Evolutionary conservation across 768 basidiomycete species (phyloP).

Genomic region (Podaxis pistillaris): DNA sequence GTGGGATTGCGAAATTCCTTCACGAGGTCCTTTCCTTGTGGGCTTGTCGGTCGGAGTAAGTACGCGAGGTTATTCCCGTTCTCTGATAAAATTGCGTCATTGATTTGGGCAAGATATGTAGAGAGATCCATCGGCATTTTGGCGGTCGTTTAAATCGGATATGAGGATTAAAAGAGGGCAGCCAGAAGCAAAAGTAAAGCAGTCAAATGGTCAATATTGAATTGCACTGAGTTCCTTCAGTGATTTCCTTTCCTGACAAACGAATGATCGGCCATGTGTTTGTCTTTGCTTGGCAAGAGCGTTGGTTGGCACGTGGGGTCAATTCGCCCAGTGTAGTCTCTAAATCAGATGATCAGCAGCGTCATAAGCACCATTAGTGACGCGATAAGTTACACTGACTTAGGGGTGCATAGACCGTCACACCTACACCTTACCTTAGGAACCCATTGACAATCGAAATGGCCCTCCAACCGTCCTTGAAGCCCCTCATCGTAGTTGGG

Average conservation of each 20-base stretch:
- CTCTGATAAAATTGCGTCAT: constrained; percentile 57
- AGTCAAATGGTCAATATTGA: neutral
- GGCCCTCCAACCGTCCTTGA: constrained; percentile 78
- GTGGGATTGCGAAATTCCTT: constrained; percentile 67
- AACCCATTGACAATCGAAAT: constrained; percentile 33
- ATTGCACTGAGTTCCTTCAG: neutral
- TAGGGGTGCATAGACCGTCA: neutral
- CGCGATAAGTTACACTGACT: neutral
- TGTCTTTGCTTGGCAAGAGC: neutral
- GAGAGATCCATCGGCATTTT: constrained; percentile 55
- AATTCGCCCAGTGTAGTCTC: too few species aligned
- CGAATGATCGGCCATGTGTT: neutral
- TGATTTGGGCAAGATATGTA: constrained; percentile 57
- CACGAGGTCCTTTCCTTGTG: constrained; percentile 73
- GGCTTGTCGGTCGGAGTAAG: constrained; percentile 72
- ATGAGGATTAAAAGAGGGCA: too few species aligned
- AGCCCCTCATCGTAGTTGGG: constrained; percentile 64
- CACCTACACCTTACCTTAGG: neutral
- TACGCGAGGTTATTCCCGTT: constrained; percentile 72
- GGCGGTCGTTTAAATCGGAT: neutral
- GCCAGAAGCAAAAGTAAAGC: neutral
- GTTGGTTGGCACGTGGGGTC: neutral
- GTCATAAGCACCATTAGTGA: neutral
- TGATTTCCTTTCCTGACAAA: neutral
- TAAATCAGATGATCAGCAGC: neutral